These are phyloP conservation scores for Hymenoscyphus fructigenus DNA, from an alignment of 2,329 filamentous ascomycete genomes.

Conservation along the genomic window DNA sequence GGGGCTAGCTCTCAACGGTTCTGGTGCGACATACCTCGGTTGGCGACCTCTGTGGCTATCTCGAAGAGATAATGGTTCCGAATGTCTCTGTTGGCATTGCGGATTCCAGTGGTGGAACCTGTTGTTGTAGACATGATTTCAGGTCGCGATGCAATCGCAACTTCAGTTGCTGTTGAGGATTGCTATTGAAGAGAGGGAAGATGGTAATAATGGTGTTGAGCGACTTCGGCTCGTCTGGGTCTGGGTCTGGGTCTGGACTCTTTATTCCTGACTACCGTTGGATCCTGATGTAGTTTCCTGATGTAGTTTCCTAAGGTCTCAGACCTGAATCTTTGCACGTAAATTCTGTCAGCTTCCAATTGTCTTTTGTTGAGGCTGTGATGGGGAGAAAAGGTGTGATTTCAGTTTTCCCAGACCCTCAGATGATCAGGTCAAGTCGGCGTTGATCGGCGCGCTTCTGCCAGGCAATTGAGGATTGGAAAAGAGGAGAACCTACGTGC, in stretches of 20 bases:
- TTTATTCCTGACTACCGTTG: not conserved
- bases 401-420: not conserved
- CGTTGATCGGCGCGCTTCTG: not conserved
- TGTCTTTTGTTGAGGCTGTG: not conserved
- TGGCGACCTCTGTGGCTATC: constrained; percentile 93
- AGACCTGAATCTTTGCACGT: not conserved
- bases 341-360: not conserved
- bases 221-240: not conserved
- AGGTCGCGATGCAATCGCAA: not conserved
- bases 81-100: constrained; percentile 58
- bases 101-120: not conserved
- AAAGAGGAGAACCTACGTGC: not conserved
- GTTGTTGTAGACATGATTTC: not conserved
- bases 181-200: not conserved
- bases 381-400: not conserved
- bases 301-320: not conserved
- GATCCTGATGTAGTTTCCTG: no score
- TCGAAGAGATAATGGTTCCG: constrained; percentile 97
- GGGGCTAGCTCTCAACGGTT: constrained; percentile 5
- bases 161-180: not conserved
- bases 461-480: not conserved
- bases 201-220: not conserved
- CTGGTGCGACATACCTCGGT: constrained; percentile 67
- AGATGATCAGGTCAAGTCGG: not conserved
- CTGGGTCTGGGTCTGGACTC: not conserved